Base-by-base conservation (phyloP, 2,329 filamentous ascomycete genomes). In the Penicillium sp. region DNA sequence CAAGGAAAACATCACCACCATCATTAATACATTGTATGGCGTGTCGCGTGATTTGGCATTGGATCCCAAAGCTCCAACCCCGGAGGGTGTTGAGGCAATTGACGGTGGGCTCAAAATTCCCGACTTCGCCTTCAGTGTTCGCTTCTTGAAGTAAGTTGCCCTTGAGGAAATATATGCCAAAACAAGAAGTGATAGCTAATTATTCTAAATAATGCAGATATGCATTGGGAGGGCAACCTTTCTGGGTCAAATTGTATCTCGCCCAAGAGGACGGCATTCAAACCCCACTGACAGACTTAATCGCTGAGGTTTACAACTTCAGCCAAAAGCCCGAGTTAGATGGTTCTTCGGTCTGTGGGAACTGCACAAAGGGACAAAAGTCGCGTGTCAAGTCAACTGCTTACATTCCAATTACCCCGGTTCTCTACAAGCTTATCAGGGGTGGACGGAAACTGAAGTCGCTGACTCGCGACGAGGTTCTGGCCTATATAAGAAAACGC, bases 281-380 rank as follows among this genome's bases (percentile, higher is more conserved):
- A 23, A 54, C 31, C n/a, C 48, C 54, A 27, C 21, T 53, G 19
- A 50, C 29, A n/a, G 54, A 57, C 40, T 43, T 60, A 10, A 54
- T 58, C 25, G 41, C 58, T 6, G 58, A 60, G 31, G 55, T 60
- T 4, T 60, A 57, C n/a, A 60, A 60, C 21, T 60, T 60, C 27
- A 58, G 58, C 13, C 58, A 60, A 41, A 54, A 50, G 46, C 58
- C 58, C 3, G 50, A 57, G 10, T 15, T 57, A 5, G 54, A 58
- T 43, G 55, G 55, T 5, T 33, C 43, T 6, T 43, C 33, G 3
- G 46, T 54, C 25, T 60, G 55, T 12, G 55, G 33, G 4, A 58
- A 60, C 43, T 60, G 58, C 31, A 55, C 47, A 12, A 35, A 43
- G 25, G 55, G 50, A n/a, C 46, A 58, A 17, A 33, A 38, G 6